Evolutionary conservation across 371 early-diverging fungal species (phyloP).

Genomic region (Apophysomyces variabilis): DNA sequence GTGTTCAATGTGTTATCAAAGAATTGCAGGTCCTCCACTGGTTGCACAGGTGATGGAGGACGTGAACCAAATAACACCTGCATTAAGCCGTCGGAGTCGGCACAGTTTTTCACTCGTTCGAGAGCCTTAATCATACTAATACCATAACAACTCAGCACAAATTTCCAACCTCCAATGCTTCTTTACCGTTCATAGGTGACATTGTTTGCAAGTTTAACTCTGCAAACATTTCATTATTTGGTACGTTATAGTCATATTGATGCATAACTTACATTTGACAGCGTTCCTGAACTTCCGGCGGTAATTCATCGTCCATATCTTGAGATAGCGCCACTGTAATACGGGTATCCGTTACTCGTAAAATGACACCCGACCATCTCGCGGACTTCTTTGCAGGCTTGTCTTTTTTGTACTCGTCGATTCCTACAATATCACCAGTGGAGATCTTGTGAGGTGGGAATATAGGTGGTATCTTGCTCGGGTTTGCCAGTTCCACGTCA

Average conservation of each 20-base stretch:
- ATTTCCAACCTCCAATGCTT: neutral
- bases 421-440: slow-evolving; percentile 78
- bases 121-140: slow-evolving; percentile 50
- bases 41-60: slow-evolving; percentile 22
- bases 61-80: slow-evolving; percentile 38
- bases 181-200: slow-evolving; percentile 72
- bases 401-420: slow-evolving; percentile 66
- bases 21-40: slow-evolving; percentile 39
- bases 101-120: slow-evolving; percentile 26
- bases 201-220: slow-evolving; percentile 77
- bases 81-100: slow-evolving; percentile 19
- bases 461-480: slow-evolving; percentile 50
- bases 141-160: neutral
- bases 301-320: slow-evolving; percentile 60
- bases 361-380: slow-evolving; percentile 60
- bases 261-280: slow-evolving; percentile 61
- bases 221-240: slow-evolving; percentile 8
- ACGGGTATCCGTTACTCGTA: slow-evolving; percentile 60
- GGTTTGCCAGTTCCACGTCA: slow-evolving; percentile 66
- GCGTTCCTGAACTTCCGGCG: slow-evolving; percentile 68
- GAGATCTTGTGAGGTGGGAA: slow-evolving; percentile 72
- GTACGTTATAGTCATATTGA: neutral
- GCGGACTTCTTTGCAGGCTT: slow-evolving; percentile 35
- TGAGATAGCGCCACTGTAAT: slow-evolving; percentile 69
- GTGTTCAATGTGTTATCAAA: slow-evolving; percentile 74